phyloP scores from a whole-genome alignment of 495 filamentous ascomycete genomes.

The Aeminium ludgeri region DNA sequence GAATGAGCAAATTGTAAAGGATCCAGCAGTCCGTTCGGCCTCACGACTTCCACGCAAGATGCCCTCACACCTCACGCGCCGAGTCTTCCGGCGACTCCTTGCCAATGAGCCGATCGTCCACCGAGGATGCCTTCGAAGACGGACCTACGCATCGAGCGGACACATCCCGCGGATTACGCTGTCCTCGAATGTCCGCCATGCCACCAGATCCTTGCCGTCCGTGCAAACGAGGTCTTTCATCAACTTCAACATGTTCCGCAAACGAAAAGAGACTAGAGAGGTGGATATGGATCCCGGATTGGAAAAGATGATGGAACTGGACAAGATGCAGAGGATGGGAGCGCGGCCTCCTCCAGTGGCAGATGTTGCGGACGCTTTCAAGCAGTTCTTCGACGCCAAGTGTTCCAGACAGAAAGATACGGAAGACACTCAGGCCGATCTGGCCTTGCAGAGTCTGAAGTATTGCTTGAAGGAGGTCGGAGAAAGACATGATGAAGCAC shows the following conservation, averaged over 20 bases:
- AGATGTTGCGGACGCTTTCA: constrained; percentile 47
- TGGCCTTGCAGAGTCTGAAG: constrained; percentile 39
- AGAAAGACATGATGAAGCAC: background rate
- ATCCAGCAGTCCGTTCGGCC: no score
- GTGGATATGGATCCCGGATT: constrained; percentile 45
- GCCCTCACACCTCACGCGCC: constrained; percentile 67
- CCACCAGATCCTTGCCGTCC: background rate
- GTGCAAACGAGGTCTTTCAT: constrained; percentile 36
- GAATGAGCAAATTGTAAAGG: no score
- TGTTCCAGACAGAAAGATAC: constrained; percentile 35
- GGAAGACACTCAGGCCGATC: constrained; percentile 47
- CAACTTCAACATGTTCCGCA: constrained; percentile 34
- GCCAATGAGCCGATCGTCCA: constrained; percentile 40
- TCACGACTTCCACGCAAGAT: constrained; percentile 27
- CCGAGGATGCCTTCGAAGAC: constrained; percentile 24
- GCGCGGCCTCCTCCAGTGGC: constrained; percentile 39
- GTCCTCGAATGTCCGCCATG: constrained; percentile 6
- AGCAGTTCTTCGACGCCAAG: constrained; percentile 36
- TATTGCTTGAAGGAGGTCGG: constrained; percentile 21
- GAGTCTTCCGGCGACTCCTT: constrained; percentile 54
- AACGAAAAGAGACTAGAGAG: constrained; percentile 35
- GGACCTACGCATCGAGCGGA: constrained; percentile 10
- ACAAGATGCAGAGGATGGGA: constrained; percentile 27
- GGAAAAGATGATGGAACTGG: constrained; percentile 36
- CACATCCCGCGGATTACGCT: constrained; percentile 1